Percentiles rank a stretch among this genome's conserved stretches.
Conservation (phyloP, 768 basidiomycete genomes). For the Auricularia sp. region DNA sequence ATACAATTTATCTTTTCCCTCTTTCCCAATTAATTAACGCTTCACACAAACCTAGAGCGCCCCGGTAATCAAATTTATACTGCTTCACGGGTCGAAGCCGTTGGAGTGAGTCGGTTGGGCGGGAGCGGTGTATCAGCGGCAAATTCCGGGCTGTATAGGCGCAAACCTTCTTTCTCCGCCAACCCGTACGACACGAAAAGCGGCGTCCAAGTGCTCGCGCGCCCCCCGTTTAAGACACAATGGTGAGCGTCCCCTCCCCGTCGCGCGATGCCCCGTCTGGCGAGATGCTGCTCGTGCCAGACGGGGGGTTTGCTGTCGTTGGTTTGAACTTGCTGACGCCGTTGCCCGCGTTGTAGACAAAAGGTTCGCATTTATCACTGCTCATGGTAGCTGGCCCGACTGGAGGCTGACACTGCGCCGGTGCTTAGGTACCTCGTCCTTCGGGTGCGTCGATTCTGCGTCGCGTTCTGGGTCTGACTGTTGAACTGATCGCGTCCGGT, state of each 20-base stretch:
- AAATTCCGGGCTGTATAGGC: background rate
- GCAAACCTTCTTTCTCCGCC: background rate
- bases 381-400: background rate
- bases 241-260: background rate
- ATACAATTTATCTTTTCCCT: background rate
- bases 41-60: too few species aligned
- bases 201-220: background rate
- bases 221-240: background rate
- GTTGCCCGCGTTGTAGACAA: background rate
- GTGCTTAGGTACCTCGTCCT: slow-evolving; percentile 79
- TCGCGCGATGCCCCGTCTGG: background rate
- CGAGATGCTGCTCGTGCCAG: background rate
- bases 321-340: background rate
- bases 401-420: background rate
- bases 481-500: slow-evolving; percentile 3
- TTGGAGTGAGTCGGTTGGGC: too few species aligned
- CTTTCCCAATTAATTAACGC: too few species aligned
- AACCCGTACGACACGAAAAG: background rate
- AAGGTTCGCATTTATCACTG: background rate
- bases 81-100: too few species aligned
- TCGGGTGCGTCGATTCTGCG: slow-evolving; percentile 53
- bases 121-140: background rate
- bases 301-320: background rate
- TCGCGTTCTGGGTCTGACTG: background rate
- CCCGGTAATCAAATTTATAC: too few species aligned